Base-by-base conservation (phyloP, 225 moss, liverwort and hornwort species). In the Polytrichum commune region DNA sequence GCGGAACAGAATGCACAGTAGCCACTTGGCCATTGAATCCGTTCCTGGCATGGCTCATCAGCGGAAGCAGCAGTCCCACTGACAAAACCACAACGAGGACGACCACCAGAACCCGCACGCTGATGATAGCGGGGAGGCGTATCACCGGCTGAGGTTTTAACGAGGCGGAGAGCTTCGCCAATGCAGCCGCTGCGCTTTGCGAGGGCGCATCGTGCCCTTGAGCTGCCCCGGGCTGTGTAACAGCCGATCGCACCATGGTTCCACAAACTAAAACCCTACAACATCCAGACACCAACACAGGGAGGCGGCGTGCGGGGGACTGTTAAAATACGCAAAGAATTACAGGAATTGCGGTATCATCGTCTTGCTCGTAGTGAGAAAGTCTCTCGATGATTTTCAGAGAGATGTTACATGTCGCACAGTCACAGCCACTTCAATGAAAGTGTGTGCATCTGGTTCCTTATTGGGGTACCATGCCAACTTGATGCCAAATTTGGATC, bases 231-330 rank as follows among this genome's bases (percentile, higher is more conserved):
- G 53, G 72, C 53, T 62, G 80, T 75, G 70, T 75, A 54, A 57
- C 72, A 71, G 78, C 73, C 53, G 74, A 83, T 53, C 81, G 78
- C 81, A 81, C 78, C 86, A 87, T 87, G 46, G 46, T 46, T 46
- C 46, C 46, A 46, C 46, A 46, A 46, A 46, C 46, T 46, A 46
- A 46, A 46, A 46, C 46, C 46, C 46, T 46, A 46, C 13, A 46
- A 46, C 38, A 38, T 38, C 3, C 38, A 38, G 38, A 38, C 16
- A 46, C 46, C 13, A 13, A 9, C 38, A 38, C 38, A 38, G 8
- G 9, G 9, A 9, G 2, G 38, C 33, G 33, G 33, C 9, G 35
- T 9, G 35, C 46, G 10, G 16, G 46, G 0, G 4, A 46, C 46
- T 46, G 13, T 46, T 16, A 16, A 4, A 46, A 46, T 13, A 13